phyloP scores from a whole-genome alignment of 2,329 filamentous ascomycete species.

The Huntiella savannae region DNA sequence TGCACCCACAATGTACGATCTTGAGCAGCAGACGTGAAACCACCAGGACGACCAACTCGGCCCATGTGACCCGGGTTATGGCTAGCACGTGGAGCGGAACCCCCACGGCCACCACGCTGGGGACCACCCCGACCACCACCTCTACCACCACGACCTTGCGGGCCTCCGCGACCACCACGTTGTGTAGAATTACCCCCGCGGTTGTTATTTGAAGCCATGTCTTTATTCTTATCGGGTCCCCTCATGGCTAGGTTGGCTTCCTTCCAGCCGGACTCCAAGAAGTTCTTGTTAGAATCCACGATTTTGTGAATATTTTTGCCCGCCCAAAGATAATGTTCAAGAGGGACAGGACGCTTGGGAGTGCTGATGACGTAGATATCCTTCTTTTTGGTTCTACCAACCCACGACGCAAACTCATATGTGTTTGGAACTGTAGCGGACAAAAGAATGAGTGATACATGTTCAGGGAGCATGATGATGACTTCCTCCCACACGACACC shows the following conservation, averaged over 20 bases:
- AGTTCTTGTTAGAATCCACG: constrained; percentile 79
- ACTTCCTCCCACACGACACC: constrained; percentile 99
- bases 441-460: constrained; percentile 84
- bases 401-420: constrained; percentile 95
- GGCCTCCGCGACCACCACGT: constrained; percentile 11
- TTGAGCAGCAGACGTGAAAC: constrained; percentile 74
- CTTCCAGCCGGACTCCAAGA: constrained; percentile 87
- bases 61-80: constrained; percentile 71
- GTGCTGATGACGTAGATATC: constrained; percentile 99
- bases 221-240: constrained; percentile 50
- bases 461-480: constrained; percentile 97
- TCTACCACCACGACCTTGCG: constrained; percentile 16
- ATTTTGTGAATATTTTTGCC: constrained; percentile 87
- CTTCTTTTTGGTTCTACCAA: constrained; percentile 93
- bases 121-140: constrained; percentile 21
- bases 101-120: constrained; percentile 35
- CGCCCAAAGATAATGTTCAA: constrained; percentile 94
- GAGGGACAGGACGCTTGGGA: constrained; percentile 77
- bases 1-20: constrained; percentile 96
- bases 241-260: constrained; percentile 69
- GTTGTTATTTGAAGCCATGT: background rate
- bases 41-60: constrained; percentile 64
- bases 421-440: constrained; percentile 97
- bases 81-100: constrained; percentile 34
- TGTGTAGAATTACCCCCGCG: constrained; percentile 17